Base-by-base conservation (phyloP, 768 basidiomycete genomes). In the Kwoniella mangroviensis region DNA sequence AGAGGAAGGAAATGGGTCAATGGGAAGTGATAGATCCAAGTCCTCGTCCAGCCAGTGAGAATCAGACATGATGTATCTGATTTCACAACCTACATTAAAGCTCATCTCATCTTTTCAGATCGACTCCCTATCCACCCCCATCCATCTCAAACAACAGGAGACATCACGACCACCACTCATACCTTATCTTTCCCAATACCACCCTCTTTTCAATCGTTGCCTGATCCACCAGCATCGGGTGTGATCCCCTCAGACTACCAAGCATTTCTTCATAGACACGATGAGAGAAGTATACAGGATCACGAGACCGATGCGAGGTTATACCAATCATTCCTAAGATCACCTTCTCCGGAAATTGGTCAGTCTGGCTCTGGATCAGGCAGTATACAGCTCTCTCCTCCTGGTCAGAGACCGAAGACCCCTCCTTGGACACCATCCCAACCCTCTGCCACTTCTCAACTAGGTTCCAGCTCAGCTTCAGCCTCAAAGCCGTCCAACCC, bases 131-230 rank as follows among this genome's bases (percentile, higher is more conserved):
- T 67, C n/a, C 22, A 64, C 45, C 26, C 58, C 12, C 34, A 42
- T 28, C 56, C 59, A 12, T 72, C 70, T 22, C 70, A 72, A 55
- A 72, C 70, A 19, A 72, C 70, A 24, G 70, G 61, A 21, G 66
- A 72, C 45, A 63, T 67, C 41, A 72, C 70, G 1, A 67, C 66
- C 1, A 68, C 62, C 19, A 68, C 70, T 17, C 65, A 63, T 28
- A 69, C 68, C 4, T 56, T 64, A 3, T 69, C 68, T 11, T 64
- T 58, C 54, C 68, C 68, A 13, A 40, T 69, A 24, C 68, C 68
- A 11, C 68, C 68, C 6, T 69, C 68, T 21, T 69, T 69, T n/a
- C 61, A 57, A 10, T 58, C 68, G 0, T 11, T 64, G 49, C 54
- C 67, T 42, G 60, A 63, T 43, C 58, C 49, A 26, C 58, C 40